A percentile compares a stretch with the other conserved stretches of the same genome.
Conservation (phyloP, 176 grass and related monocot genomes). For the Oryza glumipatula region DNA sequence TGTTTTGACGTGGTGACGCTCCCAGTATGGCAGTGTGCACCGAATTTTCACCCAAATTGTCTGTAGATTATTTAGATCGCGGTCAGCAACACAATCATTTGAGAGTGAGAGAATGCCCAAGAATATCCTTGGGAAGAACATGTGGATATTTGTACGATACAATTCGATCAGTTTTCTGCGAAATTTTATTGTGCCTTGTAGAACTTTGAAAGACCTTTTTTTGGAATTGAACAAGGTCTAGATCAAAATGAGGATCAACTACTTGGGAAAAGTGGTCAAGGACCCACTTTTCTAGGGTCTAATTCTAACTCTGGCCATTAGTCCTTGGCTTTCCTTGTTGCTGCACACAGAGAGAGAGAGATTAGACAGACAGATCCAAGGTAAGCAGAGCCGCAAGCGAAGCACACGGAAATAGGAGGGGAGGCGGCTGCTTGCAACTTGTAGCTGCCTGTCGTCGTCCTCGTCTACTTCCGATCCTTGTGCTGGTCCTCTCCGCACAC, state of each 20-base stretch:
- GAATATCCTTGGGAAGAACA: no score
- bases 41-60: background rate
- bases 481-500: background rate
- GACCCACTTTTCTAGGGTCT: background rate
- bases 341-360: background rate
- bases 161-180: no score
- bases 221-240: background rate
- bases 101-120: no score
- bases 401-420: background rate
- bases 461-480: background rate
- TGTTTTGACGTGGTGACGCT: conserved; percentile 18
- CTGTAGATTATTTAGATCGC: no score
- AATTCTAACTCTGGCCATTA: background rate
- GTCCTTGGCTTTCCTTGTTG: background rate
- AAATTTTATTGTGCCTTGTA: no score
- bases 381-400: background rate
- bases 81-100: background rate
- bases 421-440: no score
- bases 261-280: background rate
- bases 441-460: background rate
- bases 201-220: no score
- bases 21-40: background rate
- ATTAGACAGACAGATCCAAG: background rate
- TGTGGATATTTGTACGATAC: no score
- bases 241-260: background rate